A percentile compares a stretch with the other conserved stretches of the same genome.
phyloP scores from a whole-genome alignment of 1,284 basidiomycete genomes.

The Sphaerobolus stellatus region DNA sequence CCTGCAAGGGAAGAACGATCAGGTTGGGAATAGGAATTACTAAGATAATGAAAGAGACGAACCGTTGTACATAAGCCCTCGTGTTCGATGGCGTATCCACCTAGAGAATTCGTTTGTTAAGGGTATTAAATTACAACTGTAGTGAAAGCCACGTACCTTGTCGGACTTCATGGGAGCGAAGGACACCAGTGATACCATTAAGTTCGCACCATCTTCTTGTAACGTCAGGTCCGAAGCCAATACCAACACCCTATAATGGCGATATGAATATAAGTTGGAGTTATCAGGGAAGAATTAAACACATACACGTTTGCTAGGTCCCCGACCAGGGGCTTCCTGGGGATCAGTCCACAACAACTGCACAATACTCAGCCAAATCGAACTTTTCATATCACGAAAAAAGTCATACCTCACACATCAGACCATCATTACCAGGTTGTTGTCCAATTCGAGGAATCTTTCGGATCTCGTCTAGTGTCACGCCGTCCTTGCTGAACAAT shows the following conservation, averaged over 20 bases:
- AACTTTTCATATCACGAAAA: conserved; percentile 7
- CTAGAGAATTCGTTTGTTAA: conserved; percentile 35
- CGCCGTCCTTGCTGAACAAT: conserved; percentile 91
- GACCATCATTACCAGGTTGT: conserved; percentile 92
- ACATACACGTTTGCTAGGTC: conserved; percentile 89
- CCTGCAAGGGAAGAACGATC: conserved; percentile 38
- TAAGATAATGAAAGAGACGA: conserved; percentile 18
- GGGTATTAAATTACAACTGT: conserved; percentile 3
- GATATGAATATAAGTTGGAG: not conserved
- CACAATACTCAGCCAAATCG: conserved; percentile 2
- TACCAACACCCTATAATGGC: conserved; percentile 77
- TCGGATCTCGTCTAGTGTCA: conserved; percentile 89
- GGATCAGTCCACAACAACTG: conserved; percentile 93
- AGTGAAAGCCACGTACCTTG: conserved; percentile 56
- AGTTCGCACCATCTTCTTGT: conserved; percentile 85
- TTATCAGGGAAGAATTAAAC: not conserved
- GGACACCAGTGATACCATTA: conserved; percentile 85
- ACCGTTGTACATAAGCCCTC: conserved; percentile 88
- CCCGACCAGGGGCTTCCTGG: conserved; percentile 86
- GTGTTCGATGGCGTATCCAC: conserved; percentile 88
- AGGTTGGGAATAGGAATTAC: conserved; percentile 1
- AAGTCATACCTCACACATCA: conserved; percentile 78
- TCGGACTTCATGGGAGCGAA: conserved; percentile 96
- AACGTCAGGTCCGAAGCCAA: conserved; percentile 94
- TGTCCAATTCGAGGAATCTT: conserved; percentile 85